Conservation (phyloP, 179 eudicot genomes). For the Silene coronaria region DNA sequence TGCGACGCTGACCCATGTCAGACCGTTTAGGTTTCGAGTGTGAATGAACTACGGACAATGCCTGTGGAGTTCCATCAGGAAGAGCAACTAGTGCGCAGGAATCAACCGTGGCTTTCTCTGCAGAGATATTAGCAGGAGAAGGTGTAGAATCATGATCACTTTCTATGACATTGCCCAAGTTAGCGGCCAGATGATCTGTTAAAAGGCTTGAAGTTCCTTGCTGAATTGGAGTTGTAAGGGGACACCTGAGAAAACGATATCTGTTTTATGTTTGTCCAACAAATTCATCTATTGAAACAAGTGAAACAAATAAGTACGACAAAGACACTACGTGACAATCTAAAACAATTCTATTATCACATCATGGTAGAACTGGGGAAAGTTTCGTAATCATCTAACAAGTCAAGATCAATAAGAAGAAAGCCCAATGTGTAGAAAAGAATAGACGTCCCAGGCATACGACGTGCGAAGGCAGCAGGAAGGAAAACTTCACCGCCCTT, state of each 20-base stretch:
- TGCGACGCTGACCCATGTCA: slow-evolving; percentile 76
- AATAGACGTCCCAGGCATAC: too few relatives aligned
- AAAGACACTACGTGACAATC: not conserved
- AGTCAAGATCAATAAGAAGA: too few relatives aligned
- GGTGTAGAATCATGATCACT: slow-evolving; percentile 87
- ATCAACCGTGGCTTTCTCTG: slow-evolving; percentile 46
- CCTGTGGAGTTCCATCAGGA: slow-evolving; percentile 46
- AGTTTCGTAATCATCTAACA: not conserved
- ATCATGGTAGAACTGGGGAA: too few relatives aligned
- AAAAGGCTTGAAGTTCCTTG: slow-evolving; percentile 28
- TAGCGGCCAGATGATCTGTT: slow-evolving; percentile 29
- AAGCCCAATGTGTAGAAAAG: too few relatives aligned
- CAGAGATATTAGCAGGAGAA: slow-evolving; percentile 48
- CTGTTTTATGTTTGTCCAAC: slow-evolving; percentile 7
- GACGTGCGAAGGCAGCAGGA: too few relatives aligned
- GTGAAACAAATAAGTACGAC: not conserved
- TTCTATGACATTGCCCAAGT: slow-evolving; percentile 45
- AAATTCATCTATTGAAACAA: not conserved
- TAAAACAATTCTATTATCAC: too few relatives aligned
- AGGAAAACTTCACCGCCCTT: too few relatives aligned
- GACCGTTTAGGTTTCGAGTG: slow-evolving; percentile 52
- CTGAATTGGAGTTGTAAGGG: slow-evolving; percentile 22
- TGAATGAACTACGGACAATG: slow-evolving; percentile 47
- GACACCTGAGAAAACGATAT: slow-evolving; percentile 38
- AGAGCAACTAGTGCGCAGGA: slow-evolving; percentile 53